Conservation (phyloP, 495 filamentous ascomycete genomes). For the Annulohypoxylon bovei region DNA sequence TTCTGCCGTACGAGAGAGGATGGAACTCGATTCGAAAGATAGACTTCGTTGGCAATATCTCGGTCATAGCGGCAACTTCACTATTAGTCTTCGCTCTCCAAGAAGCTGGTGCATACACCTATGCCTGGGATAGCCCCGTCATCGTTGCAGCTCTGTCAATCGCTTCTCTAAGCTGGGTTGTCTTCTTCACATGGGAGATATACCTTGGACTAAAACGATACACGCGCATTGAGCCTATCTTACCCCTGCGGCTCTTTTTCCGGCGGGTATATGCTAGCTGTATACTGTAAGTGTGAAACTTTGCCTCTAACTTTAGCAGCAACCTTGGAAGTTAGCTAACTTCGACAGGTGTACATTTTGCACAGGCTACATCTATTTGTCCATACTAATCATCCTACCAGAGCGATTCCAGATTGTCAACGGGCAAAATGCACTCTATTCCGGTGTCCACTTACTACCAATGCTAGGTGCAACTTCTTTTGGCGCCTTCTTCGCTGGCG, state of each 20-base stretch:
- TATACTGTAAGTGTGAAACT: constrained; percentile 54
- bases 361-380: constrained; percentile 66
- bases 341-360: constrained; percentile 55
- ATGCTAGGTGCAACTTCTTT: constrained; percentile 62
- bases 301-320: not conserved
- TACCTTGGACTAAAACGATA: constrained; percentile 44
- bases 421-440: constrained; percentile 55
- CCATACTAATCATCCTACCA: constrained; percentile 66
- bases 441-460: constrained; percentile 69
- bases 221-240: constrained; percentile 53
- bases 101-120: constrained; percentile 60
- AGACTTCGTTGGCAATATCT: constrained; percentile 66
- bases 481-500: constrained; percentile 61
- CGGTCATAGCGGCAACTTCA: constrained; percentile 64
- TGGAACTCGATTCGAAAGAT: constrained; percentile 51
- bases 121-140: constrained; percentile 56
- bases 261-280: constrained; percentile 51
- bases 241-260: constrained; percentile 51
- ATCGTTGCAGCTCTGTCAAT: constrained; percentile 56
- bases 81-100: constrained; percentile 68
- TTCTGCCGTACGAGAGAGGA: constrained; percentile 39
- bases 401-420: constrained; percentile 69
- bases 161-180: constrained; percentile 57
- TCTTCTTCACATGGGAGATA: constrained; percentile 59
- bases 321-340: constrained; percentile 44